These are phyloP conservation scores for Isatis tinctoria DNA, from an alignment of 345 rosid genomes.

Conservation along the genomic window DNA sequence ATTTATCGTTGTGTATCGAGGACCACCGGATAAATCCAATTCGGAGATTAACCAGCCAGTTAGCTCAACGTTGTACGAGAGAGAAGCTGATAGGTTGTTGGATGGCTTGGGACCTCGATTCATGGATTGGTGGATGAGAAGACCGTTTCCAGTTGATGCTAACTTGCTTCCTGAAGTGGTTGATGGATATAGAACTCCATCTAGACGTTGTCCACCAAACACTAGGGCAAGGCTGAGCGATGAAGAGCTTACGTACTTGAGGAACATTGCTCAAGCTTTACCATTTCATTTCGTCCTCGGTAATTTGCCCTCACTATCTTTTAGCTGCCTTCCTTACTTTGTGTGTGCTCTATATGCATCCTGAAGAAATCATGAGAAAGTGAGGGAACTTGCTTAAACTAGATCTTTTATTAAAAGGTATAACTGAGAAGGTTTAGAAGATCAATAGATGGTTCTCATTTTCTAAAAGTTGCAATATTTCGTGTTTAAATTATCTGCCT, in stretches of 20 bases:
- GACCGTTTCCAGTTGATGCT: constrained; percentile 86
- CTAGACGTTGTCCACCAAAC: constrained; percentile 59
- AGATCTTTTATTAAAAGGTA: background rate
- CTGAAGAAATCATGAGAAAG: background rate
- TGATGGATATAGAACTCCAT: constrained; percentile 61
- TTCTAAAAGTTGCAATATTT: background rate
- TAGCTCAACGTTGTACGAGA: constrained; percentile 57
- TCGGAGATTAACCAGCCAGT: background rate
- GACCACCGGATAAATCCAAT: constrained; percentile 22
- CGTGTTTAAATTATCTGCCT: background rate
- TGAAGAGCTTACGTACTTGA: constrained; percentile 61
- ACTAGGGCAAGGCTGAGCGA: constrained; percentile 50
- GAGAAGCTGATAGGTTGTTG: constrained; percentile 81
- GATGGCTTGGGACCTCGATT: constrained; percentile 84
- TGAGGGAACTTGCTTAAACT: background rate
- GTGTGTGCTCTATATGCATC: background rate
- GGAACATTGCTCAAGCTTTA: constrained; percentile 64
- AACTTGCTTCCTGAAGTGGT: constrained; percentile 73
- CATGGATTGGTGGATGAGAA: constrained; percentile 90
- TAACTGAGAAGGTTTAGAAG: background rate
- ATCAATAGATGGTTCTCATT: background rate
- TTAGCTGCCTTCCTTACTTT: background rate
- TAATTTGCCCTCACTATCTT: constrained; percentile 16
- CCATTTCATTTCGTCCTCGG: constrained; percentile 92
- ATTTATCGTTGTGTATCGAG: constrained; percentile 51